phyloP scores from a whole-genome alignment of 108 stramenopile genomes.

The Cyclostephanos invisitatus region DNA sequence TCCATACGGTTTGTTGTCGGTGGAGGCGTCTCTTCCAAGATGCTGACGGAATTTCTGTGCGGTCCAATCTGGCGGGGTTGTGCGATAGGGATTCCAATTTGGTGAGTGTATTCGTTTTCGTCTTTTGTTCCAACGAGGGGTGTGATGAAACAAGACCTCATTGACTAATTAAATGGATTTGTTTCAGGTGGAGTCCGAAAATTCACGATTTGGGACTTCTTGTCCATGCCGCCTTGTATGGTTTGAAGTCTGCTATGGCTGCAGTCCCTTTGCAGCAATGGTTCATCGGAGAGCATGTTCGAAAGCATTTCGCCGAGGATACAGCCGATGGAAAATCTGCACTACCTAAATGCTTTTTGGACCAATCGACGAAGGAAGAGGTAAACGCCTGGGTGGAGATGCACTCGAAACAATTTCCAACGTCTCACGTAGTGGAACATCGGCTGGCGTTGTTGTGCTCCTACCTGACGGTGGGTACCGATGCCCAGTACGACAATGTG shows the following conservation, averaged over 20 bases:
- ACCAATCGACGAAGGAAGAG: conserved; percentile 42
- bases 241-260: conserved; percentile 54
- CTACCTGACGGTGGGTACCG: conserved; percentile 37
- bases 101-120: conserved; percentile 30
- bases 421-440: conserved; percentile 58
- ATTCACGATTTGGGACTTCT: conserved; percentile 77
- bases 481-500: conserved; percentile 62
- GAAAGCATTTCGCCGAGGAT: conserved; percentile 49
- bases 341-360: conserved; percentile 31
- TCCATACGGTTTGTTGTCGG: conserved; percentile 55
- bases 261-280: conserved; percentile 26
- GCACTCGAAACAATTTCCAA: conserved; percentile 66
- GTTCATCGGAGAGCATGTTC: conserved; percentile 52
- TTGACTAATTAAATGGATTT: not conserved
- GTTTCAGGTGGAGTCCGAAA: conserved; percentile 72
- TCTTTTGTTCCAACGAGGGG: not conserved
- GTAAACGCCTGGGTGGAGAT: conserved; percentile 56
- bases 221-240: conserved; percentile 62
- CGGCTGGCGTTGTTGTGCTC: conserved; percentile 75
- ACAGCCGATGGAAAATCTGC: conserved; percentile 23
- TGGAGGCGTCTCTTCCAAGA: conserved; percentile 41
- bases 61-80: conserved; percentile 47
- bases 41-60: conserved; percentile 14
- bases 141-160: not conserved
- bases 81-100: conserved; percentile 70